Conservation (phyloP, 2,329 filamentous ascomycete genomes). For the Cladophialophora exuberans region DNA sequence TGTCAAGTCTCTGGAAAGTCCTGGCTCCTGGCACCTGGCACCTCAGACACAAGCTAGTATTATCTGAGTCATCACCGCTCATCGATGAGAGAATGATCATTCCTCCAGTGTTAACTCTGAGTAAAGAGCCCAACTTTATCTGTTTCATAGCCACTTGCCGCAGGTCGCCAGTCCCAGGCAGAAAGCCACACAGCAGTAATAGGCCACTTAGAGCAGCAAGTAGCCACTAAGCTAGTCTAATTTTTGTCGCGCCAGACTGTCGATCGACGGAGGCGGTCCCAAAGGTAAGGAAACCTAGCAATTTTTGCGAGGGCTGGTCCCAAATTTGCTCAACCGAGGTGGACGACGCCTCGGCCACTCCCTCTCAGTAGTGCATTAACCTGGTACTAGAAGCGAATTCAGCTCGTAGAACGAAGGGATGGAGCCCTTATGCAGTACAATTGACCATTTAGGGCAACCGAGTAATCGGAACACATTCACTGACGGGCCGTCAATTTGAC, state of each 20-base stretch:
- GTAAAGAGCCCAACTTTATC: no score
- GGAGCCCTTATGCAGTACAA: conserved; percentile 12
- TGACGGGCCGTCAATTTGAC: conserved; percentile 19
- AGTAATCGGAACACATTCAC: conserved; percentile 24
- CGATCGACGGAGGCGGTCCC: conserved; percentile 6
- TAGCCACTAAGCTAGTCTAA: no score
- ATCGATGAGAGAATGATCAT: no score
- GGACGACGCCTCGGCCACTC: conserved; percentile 16
- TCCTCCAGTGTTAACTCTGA: no score
- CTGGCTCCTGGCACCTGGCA: no score
- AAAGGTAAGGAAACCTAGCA: not conserved
- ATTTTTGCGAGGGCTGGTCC: not conserved
- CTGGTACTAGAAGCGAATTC: conserved; percentile 20
- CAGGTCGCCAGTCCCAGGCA: no score
- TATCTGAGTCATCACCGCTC: no score
- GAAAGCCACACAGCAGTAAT: no score
- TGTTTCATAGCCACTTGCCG: no score
- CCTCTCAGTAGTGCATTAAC: conserved; percentile 18
- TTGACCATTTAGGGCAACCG: conserved; percentile 3
- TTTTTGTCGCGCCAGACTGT: not conserved
- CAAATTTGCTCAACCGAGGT: conserved; percentile 4
- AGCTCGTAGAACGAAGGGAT: conserved; percentile 1
- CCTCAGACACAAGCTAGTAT: no score
- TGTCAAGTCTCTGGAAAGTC: no score
- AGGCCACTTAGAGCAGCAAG: no score